Conservation (phyloP, 1,284 basidiomycete genomes). For the Ceratobasidium sp. region DNA sequence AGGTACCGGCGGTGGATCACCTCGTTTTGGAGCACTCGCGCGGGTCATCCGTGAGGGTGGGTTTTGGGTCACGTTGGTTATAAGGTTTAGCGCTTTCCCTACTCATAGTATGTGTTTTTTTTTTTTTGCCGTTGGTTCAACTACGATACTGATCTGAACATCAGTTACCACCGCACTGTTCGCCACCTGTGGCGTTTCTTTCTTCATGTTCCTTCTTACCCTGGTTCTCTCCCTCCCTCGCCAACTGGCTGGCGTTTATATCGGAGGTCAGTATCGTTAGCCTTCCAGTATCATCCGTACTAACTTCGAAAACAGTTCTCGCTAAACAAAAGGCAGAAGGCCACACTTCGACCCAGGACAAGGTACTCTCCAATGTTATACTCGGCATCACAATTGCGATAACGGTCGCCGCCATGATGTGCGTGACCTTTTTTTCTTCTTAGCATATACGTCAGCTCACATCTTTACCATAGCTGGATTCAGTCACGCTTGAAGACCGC, state of each 20-base stretch:
- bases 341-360: background rate
- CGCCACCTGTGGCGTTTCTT: constrained; percentile 6
- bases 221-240: constrained; percentile 24
- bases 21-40: constrained; percentile 20
- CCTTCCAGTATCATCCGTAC: background rate
- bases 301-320: background rate
- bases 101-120: constrained; percentile 21
- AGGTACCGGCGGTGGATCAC: background rate
- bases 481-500: background rate
- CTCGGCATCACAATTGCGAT: constrained; percentile 16
- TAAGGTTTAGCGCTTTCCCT: constrained; percentile 18
- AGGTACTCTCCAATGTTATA: constrained; percentile 7
- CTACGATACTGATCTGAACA: background rate
- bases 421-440: background rate
- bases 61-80: constrained; percentile 18
- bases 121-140: background rate
- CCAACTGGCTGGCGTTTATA: constrained; percentile 33
- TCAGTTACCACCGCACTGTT: constrained; percentile 27
- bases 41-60: constrained; percentile 36
- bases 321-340: constrained; percentile 18
- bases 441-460: background rate
- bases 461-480: background rate
- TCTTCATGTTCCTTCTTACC: constrained; percentile 23
- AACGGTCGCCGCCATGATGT: constrained; percentile 18
- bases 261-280: constrained; percentile 15